Conservation (phyloP, 176 grass and related monocot genomes). For the Phragmites australis region DNA sequence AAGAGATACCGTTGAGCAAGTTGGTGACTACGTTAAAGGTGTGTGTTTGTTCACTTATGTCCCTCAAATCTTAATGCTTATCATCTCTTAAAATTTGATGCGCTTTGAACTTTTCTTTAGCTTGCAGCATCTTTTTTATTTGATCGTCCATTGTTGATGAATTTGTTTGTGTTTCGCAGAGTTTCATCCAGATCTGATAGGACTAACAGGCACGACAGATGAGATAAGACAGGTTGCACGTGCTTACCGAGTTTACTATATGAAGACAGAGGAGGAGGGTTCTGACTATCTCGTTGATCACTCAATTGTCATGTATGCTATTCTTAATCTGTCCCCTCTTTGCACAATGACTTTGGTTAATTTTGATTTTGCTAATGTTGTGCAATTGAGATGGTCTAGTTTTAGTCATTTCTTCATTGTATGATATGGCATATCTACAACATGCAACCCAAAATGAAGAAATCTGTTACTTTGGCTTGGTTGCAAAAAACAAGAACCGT, state of each 20-base stretch:
- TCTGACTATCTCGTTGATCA: constrained; percentile 98
- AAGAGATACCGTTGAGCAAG: constrained; percentile 92
- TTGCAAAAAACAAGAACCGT: too few species aligned
- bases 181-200: constrained; percentile 68
- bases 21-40: constrained; percentile 84
- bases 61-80: background rate
- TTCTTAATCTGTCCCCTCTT: background rate
- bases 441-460: background rate
- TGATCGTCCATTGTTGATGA: background rate
- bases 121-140: constrained; percentile 10
- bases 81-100: background rate
- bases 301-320: constrained; percentile 92
- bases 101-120: background rate
- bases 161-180: constrained; percentile 33
- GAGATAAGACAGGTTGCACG: constrained; percentile 75
- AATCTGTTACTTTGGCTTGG: too few species aligned
- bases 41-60: constrained; percentile 3
- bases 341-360: background rate
- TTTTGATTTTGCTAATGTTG: background rate
- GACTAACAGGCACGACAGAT: constrained; percentile 71
- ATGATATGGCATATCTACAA: background rate
- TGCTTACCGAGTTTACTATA: constrained; percentile 85
- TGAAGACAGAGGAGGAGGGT: constrained; percentile 89
- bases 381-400: background rate
- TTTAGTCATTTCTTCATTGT: background rate